Conservation (phyloP, 176 grass and related monocot species). For the Thalia dealbata region DNA sequence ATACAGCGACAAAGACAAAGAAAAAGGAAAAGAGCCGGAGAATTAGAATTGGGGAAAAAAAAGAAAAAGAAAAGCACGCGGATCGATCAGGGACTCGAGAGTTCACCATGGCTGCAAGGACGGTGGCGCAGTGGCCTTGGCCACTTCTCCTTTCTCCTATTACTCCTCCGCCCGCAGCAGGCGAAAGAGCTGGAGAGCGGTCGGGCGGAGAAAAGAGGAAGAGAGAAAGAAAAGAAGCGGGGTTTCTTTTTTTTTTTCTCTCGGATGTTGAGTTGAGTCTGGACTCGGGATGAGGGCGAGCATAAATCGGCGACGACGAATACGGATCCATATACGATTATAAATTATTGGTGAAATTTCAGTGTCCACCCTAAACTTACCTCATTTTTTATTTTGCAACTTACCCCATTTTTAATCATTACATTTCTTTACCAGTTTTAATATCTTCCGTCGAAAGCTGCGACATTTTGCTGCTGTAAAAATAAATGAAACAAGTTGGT, state of each 20-base stretch:
- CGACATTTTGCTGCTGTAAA: too few relatives aligned
- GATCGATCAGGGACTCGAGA: background rate
- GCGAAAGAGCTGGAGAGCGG: background rate
- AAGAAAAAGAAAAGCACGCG: background rate
- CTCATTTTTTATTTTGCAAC: too few relatives aligned
- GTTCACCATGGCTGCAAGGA: conserved; percentile 40
- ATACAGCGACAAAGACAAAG: background rate
- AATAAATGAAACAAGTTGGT: too few relatives aligned
- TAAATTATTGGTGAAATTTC: too few relatives aligned
- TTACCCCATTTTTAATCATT: too few relatives aligned
- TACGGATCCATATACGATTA: too few relatives aligned
- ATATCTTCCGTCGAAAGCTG: too few relatives aligned
- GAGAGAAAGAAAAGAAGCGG: background rate
- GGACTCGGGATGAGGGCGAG: too few relatives aligned
- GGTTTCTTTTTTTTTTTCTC: background rate
- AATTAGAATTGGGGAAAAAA: background rate
- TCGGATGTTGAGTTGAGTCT: too few relatives aligned
- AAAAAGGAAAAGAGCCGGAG: conserved; percentile 3
- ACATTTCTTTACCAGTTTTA: too few relatives aligned
- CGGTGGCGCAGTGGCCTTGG: background rate
- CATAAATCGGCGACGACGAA: too few relatives aligned
- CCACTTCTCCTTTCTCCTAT: background rate
- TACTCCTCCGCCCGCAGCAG: background rate
- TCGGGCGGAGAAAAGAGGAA: background rate
- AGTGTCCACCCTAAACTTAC: too few relatives aligned